These are phyloP conservation scores for Alternaria incomplexa DNA, from an alignment of 2,329 filamentous ascomycete genomes.

Conservation along the genomic window DNA sequence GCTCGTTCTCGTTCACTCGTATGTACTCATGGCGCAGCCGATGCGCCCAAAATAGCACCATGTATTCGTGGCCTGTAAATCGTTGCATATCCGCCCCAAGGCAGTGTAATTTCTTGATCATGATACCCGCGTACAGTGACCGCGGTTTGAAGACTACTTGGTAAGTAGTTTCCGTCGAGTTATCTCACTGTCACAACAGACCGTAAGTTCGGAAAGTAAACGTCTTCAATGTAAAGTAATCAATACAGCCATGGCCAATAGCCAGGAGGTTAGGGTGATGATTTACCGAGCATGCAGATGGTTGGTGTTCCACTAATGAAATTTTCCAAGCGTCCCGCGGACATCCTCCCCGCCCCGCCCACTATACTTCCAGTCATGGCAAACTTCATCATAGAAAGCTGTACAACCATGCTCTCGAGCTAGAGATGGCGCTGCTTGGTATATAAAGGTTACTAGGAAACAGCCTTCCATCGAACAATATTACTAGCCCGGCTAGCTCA, in stretches of 20 bases:
- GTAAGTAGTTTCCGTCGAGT: not conserved
- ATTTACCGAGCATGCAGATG: not conserved
- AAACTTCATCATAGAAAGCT: not conserved
- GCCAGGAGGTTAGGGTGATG: not conserved
- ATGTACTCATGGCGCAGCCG: not conserved
- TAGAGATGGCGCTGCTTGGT: fast-evolving
- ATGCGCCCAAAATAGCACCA: not conserved
- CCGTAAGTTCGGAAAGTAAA: not conserved
- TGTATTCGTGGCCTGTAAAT: not conserved
- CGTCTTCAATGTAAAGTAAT: not conserved
- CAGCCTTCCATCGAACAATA: slow-evolving; percentile 14
- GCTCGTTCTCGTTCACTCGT: not conserved
- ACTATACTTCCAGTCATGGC: not conserved
- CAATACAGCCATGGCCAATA: not conserved
- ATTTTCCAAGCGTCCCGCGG: not conserved
- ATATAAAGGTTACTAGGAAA: fast-evolving
- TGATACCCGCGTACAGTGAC: not conserved
- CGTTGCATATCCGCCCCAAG: not conserved
- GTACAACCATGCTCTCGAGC: not conserved
- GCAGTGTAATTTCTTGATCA: not conserved
- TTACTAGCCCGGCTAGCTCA: slow-evolving; percentile 33
- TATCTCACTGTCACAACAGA: not conserved
- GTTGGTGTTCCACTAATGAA: not conserved
- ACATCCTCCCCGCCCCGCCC: not conserved
- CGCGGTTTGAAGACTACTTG: not conserved